Conservation (phyloP, 495 filamentous ascomycete genomes). For the Tuber calosporum region DNA sequence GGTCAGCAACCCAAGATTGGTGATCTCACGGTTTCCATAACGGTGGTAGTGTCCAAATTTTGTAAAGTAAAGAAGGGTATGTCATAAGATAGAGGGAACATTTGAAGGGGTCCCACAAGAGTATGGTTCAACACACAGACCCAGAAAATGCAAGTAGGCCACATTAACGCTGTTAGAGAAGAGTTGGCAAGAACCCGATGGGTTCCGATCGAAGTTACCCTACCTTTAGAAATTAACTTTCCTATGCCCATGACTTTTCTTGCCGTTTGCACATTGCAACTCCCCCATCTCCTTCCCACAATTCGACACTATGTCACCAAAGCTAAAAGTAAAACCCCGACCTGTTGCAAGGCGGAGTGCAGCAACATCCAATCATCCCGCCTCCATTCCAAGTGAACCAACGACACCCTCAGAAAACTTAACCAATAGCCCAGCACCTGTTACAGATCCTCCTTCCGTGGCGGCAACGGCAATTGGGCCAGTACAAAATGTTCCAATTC, state of each 20-base stretch:
- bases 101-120: no score
- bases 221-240: not conserved
- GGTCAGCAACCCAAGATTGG: no score
- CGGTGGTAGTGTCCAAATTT: no score
- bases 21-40: no score
- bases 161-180: no score
- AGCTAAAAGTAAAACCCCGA: constrained; percentile 26
- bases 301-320: not conserved
- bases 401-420: constrained; percentile 8
- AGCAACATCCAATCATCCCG: constrained; percentile 13
- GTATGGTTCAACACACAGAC: no score
- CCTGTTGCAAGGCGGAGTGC: constrained; percentile 34
- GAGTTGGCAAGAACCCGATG: no score
- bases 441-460: not conserved
- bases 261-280: not conserved
- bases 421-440: not conserved
- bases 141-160: no score
- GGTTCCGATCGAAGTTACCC: not conserved
- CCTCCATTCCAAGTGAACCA: constrained; percentile 1
- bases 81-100: no score
- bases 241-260: not conserved
- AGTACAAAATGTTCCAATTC: constrained; percentile 22
- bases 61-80: no score
- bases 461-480: constrained; percentile 9
- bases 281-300: not conserved